Percentiles rank a stretch among this genome's conserved stretches.
phyloP scores from a whole-genome alignment of 1,139 yeast species.

The Nakaseomyces bracarensis region DNA sequence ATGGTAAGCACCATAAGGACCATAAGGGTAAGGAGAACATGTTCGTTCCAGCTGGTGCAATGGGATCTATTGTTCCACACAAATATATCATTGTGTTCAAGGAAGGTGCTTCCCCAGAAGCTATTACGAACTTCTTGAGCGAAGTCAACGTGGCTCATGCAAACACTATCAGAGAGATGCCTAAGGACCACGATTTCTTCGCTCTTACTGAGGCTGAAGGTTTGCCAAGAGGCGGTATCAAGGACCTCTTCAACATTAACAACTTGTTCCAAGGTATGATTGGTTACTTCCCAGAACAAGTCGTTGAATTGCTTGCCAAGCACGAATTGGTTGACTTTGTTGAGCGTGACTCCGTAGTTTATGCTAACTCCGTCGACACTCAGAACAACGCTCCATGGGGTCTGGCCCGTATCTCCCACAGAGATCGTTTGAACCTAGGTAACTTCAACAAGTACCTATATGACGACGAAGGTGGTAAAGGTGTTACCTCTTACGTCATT shows the following conservation, averaged over 20 bases:
- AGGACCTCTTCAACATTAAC: constrained; percentile 56
- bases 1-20: neutral
- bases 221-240: constrained; percentile 46
- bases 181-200: constrained; percentile 21
- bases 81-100: constrained; percentile 74
- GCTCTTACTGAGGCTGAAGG: constrained; percentile 15
- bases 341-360: constrained; percentile 71
- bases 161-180: constrained; percentile 20
- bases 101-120: constrained; percentile 44
- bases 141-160: constrained; percentile 20
- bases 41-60: neutral
- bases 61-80: constrained; percentile 46
- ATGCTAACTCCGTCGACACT: constrained; percentile 51
- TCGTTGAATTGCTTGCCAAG: constrained; percentile 60
- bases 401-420: constrained; percentile 85
- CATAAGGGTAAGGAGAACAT: neutral
- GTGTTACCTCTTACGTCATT: constrained; percentile 77
- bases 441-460: constrained; percentile 79
- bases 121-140: constrained; percentile 39
- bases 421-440: constrained; percentile 64
- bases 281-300: constrained; percentile 66
- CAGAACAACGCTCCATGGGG: constrained; percentile 95
- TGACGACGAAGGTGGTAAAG: constrained; percentile 79
- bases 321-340: constrained; percentile 65
- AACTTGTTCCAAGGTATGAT: constrained; percentile 51